phyloP scores from a whole-genome alignment of 2,329 filamentous ascomycete genomes.

The Elsinoe fawcettii region DNA sequence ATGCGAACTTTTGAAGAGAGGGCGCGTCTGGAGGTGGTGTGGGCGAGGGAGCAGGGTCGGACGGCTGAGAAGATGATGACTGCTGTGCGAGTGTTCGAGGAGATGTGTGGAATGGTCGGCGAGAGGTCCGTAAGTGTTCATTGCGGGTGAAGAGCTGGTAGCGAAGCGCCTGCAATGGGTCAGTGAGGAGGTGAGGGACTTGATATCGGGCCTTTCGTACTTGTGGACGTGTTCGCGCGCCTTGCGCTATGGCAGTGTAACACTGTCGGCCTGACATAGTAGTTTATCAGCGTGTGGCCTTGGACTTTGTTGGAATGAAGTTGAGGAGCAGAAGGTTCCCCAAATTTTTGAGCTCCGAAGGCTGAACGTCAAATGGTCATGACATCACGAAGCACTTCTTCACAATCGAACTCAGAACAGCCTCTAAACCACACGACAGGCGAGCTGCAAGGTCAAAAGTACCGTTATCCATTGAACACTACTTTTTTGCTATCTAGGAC shows the following conservation, averaged over 20 bases:
- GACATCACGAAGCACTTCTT: slow-evolving; percentile 14
- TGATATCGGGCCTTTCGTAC: slow-evolving; percentile 13
- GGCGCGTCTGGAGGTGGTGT: slow-evolving; percentile 3
- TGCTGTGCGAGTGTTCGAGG: not conserved
- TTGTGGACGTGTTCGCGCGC: slow-evolving; percentile 14
- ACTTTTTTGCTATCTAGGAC: slow-evolving; percentile 13
- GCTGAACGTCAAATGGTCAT: slow-evolving; percentile 8
- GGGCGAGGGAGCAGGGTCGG: not conserved
- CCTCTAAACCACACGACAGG: no score
- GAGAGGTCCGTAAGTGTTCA: not conserved
- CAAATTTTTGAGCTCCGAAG: slow-evolving; percentile 9
- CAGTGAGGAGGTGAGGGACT: not conserved
- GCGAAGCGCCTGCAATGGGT: slow-evolving; percentile 14
- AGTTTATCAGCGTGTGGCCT: not conserved
- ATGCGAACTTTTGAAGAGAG: slow-evolving; percentile 18
- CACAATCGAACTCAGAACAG: no score
- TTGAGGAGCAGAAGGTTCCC: not conserved
- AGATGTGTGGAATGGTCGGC: not conserved
- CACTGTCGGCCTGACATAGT: not conserved
- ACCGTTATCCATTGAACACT: slow-evolving; percentile 6
- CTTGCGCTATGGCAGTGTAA: not conserved
- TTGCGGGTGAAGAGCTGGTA: slow-evolving; percentile 4
- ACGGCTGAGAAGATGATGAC: not conserved
- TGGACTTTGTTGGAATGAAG: not conserved
- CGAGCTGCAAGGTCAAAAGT: not conserved